Evolutionary conservation across 169 alveolate genomes (phyloP).

Genomic region (Toxoplasma gondii): DNA sequence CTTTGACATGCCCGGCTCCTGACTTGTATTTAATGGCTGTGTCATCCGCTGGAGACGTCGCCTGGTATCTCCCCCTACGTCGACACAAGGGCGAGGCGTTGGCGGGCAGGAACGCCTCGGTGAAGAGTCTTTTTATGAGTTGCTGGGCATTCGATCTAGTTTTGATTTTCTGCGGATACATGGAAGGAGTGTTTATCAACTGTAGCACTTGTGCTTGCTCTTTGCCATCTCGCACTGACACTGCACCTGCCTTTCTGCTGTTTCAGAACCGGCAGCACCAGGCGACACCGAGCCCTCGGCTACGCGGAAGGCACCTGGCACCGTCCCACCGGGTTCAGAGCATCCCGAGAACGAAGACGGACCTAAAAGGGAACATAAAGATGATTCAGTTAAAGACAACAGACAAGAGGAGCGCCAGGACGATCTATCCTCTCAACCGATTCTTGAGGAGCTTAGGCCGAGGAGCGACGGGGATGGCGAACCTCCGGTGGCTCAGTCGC

Average conservation of each 20-base stretch:
- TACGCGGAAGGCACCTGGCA: not conserved
- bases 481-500: not conserved
- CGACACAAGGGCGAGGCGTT: too few relatives aligned
- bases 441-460: not conserved
- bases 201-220: too few relatives aligned
- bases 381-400: not conserved
- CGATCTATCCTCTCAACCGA: not conserved
- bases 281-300: not conserved
- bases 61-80: too few relatives aligned
- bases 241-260: not conserved
- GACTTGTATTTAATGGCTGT: too few relatives aligned
- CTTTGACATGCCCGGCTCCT: too few relatives aligned
- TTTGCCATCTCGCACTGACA: not conserved
- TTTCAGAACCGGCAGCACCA: not conserved
- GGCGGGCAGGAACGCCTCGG: too few relatives aligned
- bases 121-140: too few relatives aligned
- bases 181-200: too few relatives aligned
- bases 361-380: not conserved
- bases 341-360: not conserved
- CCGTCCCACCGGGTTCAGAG: not conserved
- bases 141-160: too few relatives aligned
- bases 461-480: not conserved
- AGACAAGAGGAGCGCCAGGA: not conserved
- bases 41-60: too few relatives aligned
- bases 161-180: too few relatives aligned